Conservation (phyloP, 805 yeast genomes). For the Hanseniaspora vineae region DNA sequence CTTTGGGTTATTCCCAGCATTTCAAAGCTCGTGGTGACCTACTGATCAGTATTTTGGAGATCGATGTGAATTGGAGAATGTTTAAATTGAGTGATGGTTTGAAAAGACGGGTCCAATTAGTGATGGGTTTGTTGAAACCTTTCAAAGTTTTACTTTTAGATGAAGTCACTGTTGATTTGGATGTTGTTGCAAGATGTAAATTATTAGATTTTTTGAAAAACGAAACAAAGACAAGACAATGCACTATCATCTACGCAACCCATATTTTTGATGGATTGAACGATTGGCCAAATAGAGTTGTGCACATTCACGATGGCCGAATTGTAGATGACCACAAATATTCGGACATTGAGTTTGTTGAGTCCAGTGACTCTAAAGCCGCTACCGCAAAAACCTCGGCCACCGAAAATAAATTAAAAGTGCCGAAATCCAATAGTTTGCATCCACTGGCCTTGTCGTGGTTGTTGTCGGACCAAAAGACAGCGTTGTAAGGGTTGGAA, state of each 20-base stretch:
- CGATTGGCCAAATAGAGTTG: slow-evolving; percentile 75
- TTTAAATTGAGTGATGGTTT: slow-evolving; percentile 88
- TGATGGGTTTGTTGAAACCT: slow-evolving; percentile 85
- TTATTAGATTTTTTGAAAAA: slow-evolving; percentile 52
- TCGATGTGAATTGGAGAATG: slow-evolving; percentile 88
- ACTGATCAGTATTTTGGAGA: slow-evolving; percentile 66
- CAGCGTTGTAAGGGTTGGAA: not conserved
- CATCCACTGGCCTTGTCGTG: slow-evolving; percentile 67
- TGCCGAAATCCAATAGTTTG: slow-evolving; percentile 27
- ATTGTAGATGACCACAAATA: slow-evolving; percentile 27
- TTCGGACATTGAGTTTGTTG: slow-evolving; percentile 14
- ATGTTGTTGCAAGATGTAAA: slow-evolving; percentile 76
- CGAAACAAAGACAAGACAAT: slow-evolving; percentile 60
- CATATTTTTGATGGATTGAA: slow-evolving; percentile 94
- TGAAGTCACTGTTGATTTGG: slow-evolving; percentile 94
- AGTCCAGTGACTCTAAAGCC: slow-evolving; percentile 21
- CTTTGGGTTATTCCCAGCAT: slow-evolving; percentile 65
- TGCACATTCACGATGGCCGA: slow-evolving; percentile 64
- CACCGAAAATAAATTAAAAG: not conserved
- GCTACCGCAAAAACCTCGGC: not conserved
- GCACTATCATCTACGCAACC: slow-evolving; percentile 84
- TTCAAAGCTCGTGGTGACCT: slow-evolving; percentile 65
- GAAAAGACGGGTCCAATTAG: slow-evolving; percentile 83
- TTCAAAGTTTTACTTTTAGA: slow-evolving; percentile 83
- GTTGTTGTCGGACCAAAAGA: slow-evolving; percentile 35